phyloP scores from a whole-genome alignment of 768 basidiomycete species.

The Asterophora parasitica region DNA sequence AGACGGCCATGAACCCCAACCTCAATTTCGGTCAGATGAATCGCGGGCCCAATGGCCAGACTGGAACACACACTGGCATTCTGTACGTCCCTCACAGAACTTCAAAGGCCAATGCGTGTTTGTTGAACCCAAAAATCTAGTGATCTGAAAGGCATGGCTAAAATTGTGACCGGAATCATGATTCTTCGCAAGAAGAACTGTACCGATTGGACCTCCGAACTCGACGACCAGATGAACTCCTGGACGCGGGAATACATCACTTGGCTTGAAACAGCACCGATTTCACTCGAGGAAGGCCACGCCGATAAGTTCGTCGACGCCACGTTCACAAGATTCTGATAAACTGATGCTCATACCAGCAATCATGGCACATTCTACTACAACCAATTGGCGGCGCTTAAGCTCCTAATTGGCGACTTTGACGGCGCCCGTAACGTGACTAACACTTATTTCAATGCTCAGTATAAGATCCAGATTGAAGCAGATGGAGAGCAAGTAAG shows the following conservation, averaged over 20 bases:
- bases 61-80: constrained; percentile 48
- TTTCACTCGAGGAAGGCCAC: constrained; percentile 41
- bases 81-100: constrained; percentile 32
- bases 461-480: constrained; percentile 49
- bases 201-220: constrained; percentile 48
- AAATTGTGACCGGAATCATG: constrained; percentile 7
- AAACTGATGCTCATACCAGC: constrained; percentile 25
- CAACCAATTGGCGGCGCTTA: constrained; percentile 54
- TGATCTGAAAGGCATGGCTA: constrained; percentile 51
- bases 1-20: constrained; percentile 61
- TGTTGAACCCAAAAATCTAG: constrained; percentile 19
- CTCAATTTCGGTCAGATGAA: constrained; percentile 53
- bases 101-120: not conserved
- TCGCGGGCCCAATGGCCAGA: constrained; percentile 34
- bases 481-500: constrained; percentile 54
- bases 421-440: constrained; percentile 43
- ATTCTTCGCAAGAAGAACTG: constrained; percentile 31
- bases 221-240: constrained; percentile 42
- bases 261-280: constrained; percentile 49
- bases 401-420: constrained; percentile 48
- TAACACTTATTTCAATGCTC: constrained; percentile 43
- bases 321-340: not conserved
- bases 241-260: constrained; percentile 50
- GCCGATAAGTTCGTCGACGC: constrained; percentile 44
- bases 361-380: constrained; percentile 66